These are phyloP conservation scores for Mycosphaerella sp. DNA, from an alignment of 2,329 filamentous ascomycete species.

Conservation along the genomic window DNA sequence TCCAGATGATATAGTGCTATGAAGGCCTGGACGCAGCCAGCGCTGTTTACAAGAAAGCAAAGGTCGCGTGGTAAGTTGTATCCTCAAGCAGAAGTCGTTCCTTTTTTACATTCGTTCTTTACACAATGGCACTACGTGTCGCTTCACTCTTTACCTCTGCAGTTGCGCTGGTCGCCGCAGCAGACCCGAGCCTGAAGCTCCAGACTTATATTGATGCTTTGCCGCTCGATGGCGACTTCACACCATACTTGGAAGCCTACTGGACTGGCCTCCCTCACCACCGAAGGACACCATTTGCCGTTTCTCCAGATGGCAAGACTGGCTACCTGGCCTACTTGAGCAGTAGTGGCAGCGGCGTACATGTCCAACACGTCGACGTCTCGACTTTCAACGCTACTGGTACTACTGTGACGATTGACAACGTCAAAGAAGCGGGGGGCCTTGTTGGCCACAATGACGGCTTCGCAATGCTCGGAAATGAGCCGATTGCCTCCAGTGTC, in stretches of 20 bases:
- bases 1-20: not conserved
- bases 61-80: not conserved
- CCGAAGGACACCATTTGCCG: slow-evolving; percentile 56
- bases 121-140: slow-evolving; percentile 16
- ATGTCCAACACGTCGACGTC: slow-evolving; percentile 53
- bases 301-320: slow-evolving; percentile 54
- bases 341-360: slow-evolving; percentile 49
- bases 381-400: slow-evolving; percentile 51
- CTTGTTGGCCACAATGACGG: slow-evolving; percentile 58
- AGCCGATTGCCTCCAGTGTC: slow-evolving; percentile 48
- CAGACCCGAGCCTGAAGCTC: slow-evolving; percentile 39
- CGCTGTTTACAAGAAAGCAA: not conserved
- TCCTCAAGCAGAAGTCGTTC: not conserved
- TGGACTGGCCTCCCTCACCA: slow-evolving; percentile 58
- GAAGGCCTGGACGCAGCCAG: not conserved
- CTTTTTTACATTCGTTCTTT: slow-evolving; percentile 12
- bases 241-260: slow-evolving; percentile 55
- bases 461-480: slow-evolving; percentile 57
- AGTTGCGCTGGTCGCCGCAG: slow-evolving; percentile 33
- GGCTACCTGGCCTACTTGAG: slow-evolving; percentile 58
- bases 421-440: slow-evolving; percentile 54
- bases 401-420: slow-evolving; percentile 46
- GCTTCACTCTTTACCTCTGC: slow-evolving; percentile 21
- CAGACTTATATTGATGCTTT: slow-evolving; percentile 41
- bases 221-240: slow-evolving; percentile 48